Evolutionary conservation across 2,329 filamentous ascomycete species (phyloP), one percentile per base, ranked within the genome.

Genomic region (Arthrobotrys musiformis): DNA sequence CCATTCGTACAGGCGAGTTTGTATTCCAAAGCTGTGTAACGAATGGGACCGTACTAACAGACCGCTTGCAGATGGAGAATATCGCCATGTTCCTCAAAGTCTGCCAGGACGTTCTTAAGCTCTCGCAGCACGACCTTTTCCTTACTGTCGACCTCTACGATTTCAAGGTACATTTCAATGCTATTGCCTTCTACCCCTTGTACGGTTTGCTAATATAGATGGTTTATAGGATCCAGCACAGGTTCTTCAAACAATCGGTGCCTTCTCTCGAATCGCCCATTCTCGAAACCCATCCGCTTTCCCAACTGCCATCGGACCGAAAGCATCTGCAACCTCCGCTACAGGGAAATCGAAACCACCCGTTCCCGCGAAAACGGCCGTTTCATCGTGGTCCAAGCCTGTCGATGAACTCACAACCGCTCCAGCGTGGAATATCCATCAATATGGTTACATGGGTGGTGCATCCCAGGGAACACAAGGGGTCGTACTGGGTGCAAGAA

Each of bases 401-500:
- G 88, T 89, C 68, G 93, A 97, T 80, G 92, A 97, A 83, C 89
- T 89, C 15, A 88, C 87, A 50, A 97, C 94, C 1, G 87, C 90
- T 26, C 95, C 95, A 0, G 95, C 95, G 0, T 99, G 95, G 95
- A 99, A 98, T 82, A 98, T 98, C 80, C 92, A 94, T 70, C 95
- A 99, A 83, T 99, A 99, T 82, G 94, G 95, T 6, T 99, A 97
- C 84, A 95, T 98, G 91, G 95, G 95, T 72, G 95, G 95, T 58
- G 95, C 95, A 26, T 97, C 93, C 81, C 95, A 99, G 83, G 94
- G 93, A 2, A 98, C 97, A 81, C 90, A 97, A 78, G 95, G 95
- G 17, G 93, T 99, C 80, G 90, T 92, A 9, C 98, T 98, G 84
- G 95, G 95, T 69, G 93, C 91, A 17, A 89, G 94, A 81, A 89